Percentiles rank a stretch among this genome's conserved stretches.
These are phyloP conservation scores for Dactylorhiza incarnata DNA, from an alignment of 106 monocot genomes.

Conservation along the genomic window DNA sequence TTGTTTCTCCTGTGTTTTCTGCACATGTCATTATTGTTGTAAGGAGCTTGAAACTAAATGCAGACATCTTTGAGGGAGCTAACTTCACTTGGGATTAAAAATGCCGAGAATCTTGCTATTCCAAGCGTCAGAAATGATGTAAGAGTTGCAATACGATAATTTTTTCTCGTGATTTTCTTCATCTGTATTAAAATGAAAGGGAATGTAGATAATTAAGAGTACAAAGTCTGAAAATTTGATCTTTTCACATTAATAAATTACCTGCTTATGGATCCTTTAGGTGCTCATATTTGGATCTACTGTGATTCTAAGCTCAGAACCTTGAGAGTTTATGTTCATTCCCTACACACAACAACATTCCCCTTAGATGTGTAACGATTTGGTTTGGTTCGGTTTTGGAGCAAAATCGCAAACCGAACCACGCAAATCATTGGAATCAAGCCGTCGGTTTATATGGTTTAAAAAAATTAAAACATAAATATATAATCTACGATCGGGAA, in stretches of 20 bases:
- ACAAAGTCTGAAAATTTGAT: not conserved
- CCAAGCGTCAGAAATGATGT: conserved; percentile 98
- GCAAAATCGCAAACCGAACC: no score
- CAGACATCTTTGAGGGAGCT: conserved; percentile 90
- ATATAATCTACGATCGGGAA: no score
- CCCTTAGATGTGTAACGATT: no score
- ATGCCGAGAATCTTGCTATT: conserved; percentile 91
- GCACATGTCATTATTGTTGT: not conserved
- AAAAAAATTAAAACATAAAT: no score
- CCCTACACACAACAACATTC: no score
- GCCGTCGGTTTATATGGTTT: no score
- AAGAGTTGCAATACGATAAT: conserved; percentile 17
- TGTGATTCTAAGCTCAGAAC: not conserved
- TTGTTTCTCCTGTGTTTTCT: not conserved
- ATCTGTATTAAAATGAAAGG: not conserved
- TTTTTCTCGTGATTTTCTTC: not conserved
- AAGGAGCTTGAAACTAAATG: conserved; percentile 13
- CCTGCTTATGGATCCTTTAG: not conserved
- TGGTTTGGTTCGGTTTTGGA: no score
- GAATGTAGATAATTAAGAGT: not conserved
- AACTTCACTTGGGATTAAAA: conserved; percentile 87
- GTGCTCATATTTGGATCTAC: not conserved
- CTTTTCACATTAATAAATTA: not conserved
- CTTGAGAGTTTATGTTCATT: not conserved
- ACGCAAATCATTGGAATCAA: no score